Evolutionary conservation across 345 rosid species (phyloP), one percentile per base, ranked within the genome.

Genomic region (Pistacia atlantica): DNA sequence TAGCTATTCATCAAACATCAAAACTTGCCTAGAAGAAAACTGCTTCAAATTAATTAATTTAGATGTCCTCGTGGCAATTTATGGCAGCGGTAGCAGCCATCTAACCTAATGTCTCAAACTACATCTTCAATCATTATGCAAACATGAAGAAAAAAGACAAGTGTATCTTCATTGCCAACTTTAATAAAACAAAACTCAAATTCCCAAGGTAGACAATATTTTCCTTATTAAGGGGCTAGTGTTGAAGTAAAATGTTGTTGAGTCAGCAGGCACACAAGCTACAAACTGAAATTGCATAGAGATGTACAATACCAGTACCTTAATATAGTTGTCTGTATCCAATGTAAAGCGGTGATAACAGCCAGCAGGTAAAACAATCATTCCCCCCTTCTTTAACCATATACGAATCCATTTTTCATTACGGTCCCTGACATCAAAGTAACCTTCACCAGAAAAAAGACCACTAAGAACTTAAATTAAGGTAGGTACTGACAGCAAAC

Each of bases 301-400:
- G 4, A 38, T 22, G 49, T 6, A 42, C 4, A 18, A 16, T 14
- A 14, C 22, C 51, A 37, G 11, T 79, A 91, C 98, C 95, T 89
- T 92, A 70, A 90, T 94, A 63, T 94, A 92, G 83, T 94, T 89
- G 67, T 87, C 83, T 0, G 92, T 65, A 70, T 92, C 98, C 59
- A 92, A 85, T 5, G 95, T 90, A 82, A 94, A 94, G 35, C 95
- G 94, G 73, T 94, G 98, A 71, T 94, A 92, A 38, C 91, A 88
- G 62, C 97, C 98, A 67, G 96, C 96, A 75, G 97, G 98, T 25
- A 94, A 84, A 54, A 94, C 95, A 63, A 94, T 94, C 91, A 92
- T 79, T 64, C 88, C 97, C 3, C 98, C 98, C 59, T 90, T 94
- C 90, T 94, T 94, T n/a, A 92, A 90, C 92, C 91, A 85, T 4